Percentiles rank a stretch among this genome's conserved stretches.
These are phyloP conservation scores for Aureobasidium zeae DNA, from an alignment of 2,329 filamentous ascomycete genomes.

Conservation along the genomic window DNA sequence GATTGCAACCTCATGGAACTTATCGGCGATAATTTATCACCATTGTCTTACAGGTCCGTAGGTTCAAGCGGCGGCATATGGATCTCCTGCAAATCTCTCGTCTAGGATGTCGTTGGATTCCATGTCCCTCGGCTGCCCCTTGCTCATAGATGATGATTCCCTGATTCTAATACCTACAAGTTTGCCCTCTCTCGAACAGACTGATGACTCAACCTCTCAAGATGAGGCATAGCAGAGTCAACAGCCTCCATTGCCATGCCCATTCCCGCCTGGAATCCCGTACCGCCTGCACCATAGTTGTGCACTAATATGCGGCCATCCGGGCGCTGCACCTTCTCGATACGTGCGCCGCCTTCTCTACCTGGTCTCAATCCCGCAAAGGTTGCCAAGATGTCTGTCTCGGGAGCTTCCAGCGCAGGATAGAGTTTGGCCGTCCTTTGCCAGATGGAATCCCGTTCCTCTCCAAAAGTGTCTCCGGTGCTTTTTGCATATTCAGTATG, in stretches of 20 bases:
- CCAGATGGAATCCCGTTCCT: background rate
- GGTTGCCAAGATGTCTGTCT: background rate
- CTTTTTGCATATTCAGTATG: background rate
- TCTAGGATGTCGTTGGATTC: no score
- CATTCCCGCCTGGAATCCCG: background rate
- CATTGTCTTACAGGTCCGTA: no score
- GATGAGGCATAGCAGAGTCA: background rate
- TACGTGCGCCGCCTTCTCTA: background rate
- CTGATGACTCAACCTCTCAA: no score
- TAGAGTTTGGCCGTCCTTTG: background rate
- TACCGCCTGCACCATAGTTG: conserved; percentile 1
- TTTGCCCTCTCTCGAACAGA: no score
- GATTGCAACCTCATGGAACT: no score
- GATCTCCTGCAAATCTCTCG: no score
- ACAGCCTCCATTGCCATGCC: background rate
- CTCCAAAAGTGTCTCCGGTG: background rate
- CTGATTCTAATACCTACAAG: no score
- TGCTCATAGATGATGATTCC: no score
- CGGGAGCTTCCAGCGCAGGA: background rate
- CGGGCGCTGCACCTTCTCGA: background rate
- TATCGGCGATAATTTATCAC: no score
- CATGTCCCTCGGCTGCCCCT: no score
- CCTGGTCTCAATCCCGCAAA: background rate
- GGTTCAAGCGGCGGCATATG: no score
- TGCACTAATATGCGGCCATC: background rate